Evolutionary conservation across 495 filamentous ascomycete genomes (phyloP).

Genomic region (Gamarada debralockiae): DNA sequence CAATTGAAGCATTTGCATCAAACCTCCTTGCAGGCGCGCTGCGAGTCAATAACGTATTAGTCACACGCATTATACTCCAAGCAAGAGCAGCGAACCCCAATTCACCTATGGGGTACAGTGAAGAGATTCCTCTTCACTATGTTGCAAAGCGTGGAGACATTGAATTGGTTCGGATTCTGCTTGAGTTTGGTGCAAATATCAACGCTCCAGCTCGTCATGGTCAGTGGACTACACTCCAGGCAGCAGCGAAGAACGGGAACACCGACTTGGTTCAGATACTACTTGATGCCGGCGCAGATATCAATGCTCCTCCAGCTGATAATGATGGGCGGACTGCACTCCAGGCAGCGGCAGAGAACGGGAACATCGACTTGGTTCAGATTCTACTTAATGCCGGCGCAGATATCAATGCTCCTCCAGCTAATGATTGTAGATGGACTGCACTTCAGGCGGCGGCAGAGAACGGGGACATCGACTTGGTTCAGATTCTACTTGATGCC

Average conservation of each 20-base stretch:
- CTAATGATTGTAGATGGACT: constrained; percentile 2
- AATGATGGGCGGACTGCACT: not conserved
- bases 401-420: constrained; percentile 2
- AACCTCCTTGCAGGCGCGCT: not conserved
- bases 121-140: not conserved
- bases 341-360: not conserved
- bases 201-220: not conserved
- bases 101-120: not conserved
- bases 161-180: not conserved
- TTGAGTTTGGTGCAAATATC: not conserved
- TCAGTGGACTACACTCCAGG: constrained; percentile 11
- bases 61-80: not conserved
- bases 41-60: not conserved
- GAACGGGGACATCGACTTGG: not conserved
- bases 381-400: constrained; percentile 5
- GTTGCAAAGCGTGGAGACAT: not conserved
- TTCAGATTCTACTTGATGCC: not conserved
- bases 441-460: constrained; percentile 10
- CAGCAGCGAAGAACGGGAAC: constrained; percentile 1
- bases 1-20: not conserved
- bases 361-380: not conserved
- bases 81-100: not conserved
- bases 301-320: constrained; percentile 1
- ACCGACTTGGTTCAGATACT: constrained; percentile 6
- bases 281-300: constrained; percentile 1